These are phyloP conservation scores for Monosporascus sp. DNA, from an alignment of 2,329 filamentous ascomycete genomes.

Conservation along the genomic window DNA sequence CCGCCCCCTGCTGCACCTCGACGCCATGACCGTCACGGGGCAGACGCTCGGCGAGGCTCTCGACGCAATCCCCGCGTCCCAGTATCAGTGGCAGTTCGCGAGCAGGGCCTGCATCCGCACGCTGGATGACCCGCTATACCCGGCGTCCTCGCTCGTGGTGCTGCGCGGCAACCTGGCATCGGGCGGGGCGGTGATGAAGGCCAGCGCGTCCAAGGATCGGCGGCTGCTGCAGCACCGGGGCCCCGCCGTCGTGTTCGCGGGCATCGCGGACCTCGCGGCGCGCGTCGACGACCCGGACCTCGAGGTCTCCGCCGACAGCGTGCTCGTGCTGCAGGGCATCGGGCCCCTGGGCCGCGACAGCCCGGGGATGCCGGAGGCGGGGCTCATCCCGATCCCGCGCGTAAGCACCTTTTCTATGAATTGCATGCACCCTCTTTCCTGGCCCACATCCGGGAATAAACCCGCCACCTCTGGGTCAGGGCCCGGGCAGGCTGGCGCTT, in stretches of 20 bases:
- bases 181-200: slow-evolving; percentile 80
- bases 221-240: slow-evolving; percentile 42
- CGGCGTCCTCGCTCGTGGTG: slow-evolving; percentile 74
- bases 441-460: too few relatives aligned
- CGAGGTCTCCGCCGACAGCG: slow-evolving; percentile 53
- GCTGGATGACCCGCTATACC: slow-evolving; percentile 60
- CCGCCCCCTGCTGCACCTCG: slow-evolving; percentile 69
- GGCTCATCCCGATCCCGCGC: slow-evolving; percentile 59
- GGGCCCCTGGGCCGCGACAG: slow-evolving; percentile 70
- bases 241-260: slow-evolving; percentile 59
- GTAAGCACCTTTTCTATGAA: too few relatives aligned
- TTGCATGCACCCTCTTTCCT: too few relatives aligned
- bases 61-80: slow-evolving; percentile 47
- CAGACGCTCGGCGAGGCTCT: slow-evolving; percentile 78
- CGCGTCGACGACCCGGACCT: slow-evolving; percentile 55
- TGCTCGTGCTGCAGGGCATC: slow-evolving; percentile 82
- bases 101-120: slow-evolving; percentile 56
- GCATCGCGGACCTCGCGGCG: slow-evolving; percentile 68
- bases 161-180: slow-evolving; percentile 80
- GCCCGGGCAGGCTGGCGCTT: too few relatives aligned
- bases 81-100: slow-evolving; percentile 37
- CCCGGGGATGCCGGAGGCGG: slow-evolving; percentile 89
- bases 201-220: slow-evolving; percentile 78
- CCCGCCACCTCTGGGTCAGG: too few relatives aligned
- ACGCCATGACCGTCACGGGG: slow-evolving; percentile 77